Evolutionary conservation across 208 protist species (phyloP).

Genomic region (Dictyostelium gargantuum): DNA sequence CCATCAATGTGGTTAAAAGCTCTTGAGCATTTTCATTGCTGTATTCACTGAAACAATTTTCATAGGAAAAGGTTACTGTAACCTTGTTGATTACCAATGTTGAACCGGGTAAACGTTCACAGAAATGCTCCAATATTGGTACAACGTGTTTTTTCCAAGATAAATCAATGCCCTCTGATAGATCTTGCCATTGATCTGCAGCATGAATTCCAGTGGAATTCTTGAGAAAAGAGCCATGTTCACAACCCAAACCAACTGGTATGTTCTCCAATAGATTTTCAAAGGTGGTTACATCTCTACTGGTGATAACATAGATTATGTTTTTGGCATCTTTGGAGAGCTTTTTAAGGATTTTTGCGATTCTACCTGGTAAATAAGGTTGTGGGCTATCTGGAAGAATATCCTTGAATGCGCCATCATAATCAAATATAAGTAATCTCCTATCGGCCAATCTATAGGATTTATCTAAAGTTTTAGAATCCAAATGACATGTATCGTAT

Average conservation of each 20-base stretch:
- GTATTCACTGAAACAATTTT: background rate
- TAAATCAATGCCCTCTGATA: background rate
- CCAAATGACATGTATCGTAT: background rate
- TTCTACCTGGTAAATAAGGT: background rate
- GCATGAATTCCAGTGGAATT: slow-evolving; percentile 8
- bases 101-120: background rate
- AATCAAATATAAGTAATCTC: slow-evolving; percentile 56
- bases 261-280: slow-evolving; percentile 17
- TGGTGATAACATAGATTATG: slow-evolving; percentile 10
- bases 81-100: background rate
- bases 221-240: slow-evolving; percentile 50
- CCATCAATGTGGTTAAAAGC: background rate
- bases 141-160: slow-evolving; percentile 16
- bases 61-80: background rate
- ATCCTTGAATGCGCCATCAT: slow-evolving; percentile 11
- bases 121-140: slow-evolving; percentile 20
- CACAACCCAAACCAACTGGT: slow-evolving; percentile 17
- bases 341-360: slow-evolving; percentile 3
- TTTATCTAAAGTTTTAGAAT: slow-evolving; percentile 21
- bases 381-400: background rate
- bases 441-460: background rate
- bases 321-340: slow-evolving; percentile 22
- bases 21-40: background rate
- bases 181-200: slow-evolving; percentile 5
- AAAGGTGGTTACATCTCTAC: slow-evolving; percentile 1